A percentile compares a stretch with the other conserved stretches of the same genome.
phyloP scores from a whole-genome alignment of 192 early-diverging fungal genomes.

The Chytriomyces hyalinus region DNA sequence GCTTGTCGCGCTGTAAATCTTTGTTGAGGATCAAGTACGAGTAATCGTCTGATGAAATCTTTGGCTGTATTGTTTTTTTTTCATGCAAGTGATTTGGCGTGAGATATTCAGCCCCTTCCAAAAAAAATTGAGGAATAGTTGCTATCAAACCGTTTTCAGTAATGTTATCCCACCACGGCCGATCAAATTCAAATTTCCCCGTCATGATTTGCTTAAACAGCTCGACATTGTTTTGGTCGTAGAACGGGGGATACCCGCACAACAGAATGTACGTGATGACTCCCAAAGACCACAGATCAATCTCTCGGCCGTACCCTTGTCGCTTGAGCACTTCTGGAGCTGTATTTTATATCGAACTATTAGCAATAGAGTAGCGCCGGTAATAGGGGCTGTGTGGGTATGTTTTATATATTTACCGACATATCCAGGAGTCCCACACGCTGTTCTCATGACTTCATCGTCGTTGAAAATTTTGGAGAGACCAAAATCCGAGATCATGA shows the following conservation, averaged over 20 bases:
- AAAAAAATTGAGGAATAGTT: background rate
- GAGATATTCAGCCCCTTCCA: background rate
- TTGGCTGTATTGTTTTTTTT: slow-evolving; percentile 51
- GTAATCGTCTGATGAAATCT: slow-evolving; percentile 59
- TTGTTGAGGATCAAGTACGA: slow-evolving; percentile 63
- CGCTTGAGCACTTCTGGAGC: slow-evolving; percentile 86
- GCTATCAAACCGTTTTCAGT: slow-evolving; percentile 57
- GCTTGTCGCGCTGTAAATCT: slow-evolving; percentile 55
- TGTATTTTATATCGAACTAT: background rate
- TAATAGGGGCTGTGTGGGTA: background rate
- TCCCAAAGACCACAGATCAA: slow-evolving; percentile 95
- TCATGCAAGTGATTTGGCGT: background rate
- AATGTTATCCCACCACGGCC: slow-evolving; percentile 80
- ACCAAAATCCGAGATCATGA: slow-evolving; percentile 97
- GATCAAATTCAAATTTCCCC: slow-evolving; percentile 78
- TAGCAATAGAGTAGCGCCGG: background rate
- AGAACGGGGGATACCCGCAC: slow-evolving; percentile 89
- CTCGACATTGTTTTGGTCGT: slow-evolving; percentile 64
- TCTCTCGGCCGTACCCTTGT: slow-evolving; percentile 71
- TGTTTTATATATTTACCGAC: slow-evolving; percentile 47
- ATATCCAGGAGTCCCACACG: slow-evolving; percentile 87
- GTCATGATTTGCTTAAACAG: slow-evolving; percentile 69
- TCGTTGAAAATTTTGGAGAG: slow-evolving; percentile 80
- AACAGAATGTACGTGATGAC: slow-evolving; percentile 93
- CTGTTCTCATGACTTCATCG: slow-evolving; percentile 69